Evolutionary conservation across 306 rosid genomes (phyloP).

Genomic region (Sesbania bispinosa): DNA sequence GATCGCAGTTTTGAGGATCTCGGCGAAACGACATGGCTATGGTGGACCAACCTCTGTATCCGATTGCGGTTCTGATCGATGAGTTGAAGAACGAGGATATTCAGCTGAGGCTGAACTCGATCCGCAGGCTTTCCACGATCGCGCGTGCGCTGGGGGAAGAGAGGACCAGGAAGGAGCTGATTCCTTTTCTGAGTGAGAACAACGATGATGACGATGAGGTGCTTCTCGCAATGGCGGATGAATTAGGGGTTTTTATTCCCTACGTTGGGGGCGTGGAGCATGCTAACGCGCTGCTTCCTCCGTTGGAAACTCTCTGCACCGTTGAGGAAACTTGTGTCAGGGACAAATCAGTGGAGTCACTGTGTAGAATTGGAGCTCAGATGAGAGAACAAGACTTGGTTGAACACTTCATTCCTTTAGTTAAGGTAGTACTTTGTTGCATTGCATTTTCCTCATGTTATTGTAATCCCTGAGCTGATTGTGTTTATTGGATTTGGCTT

Average conservation of each 20-base stretch:
- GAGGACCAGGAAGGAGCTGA: conserved; percentile 89
- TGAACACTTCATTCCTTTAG: conserved; percentile 81
- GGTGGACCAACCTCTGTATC: conserved; percentile 89
- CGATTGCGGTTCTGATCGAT: conserved; percentile 91
- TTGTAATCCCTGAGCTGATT: background rate
- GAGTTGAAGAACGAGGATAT: conserved; percentile 95
- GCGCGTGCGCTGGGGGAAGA: conserved; percentile 97
- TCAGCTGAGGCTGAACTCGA: conserved; percentile 89
- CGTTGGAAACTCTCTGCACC: conserved; percentile 81
- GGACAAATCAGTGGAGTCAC: conserved; percentile 91
- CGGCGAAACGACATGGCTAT: conserved; percentile 55
- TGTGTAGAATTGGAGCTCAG: conserved; percentile 89
- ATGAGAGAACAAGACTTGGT: conserved; percentile 89
- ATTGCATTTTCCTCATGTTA: background rate
- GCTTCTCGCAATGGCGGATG: conserved; percentile 97
- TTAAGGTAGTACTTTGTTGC: conserved; percentile 54
- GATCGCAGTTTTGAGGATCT: conserved; percentile 34
- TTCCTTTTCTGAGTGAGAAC: conserved; percentile 90
- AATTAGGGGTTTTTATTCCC: conserved; percentile 85
- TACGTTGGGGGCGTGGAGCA: conserved; percentile 92
- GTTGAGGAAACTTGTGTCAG: conserved; percentile 98
- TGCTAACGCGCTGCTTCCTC: conserved; percentile 80
- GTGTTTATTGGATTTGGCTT: too few species aligned
- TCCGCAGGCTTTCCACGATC: conserved; percentile 90
- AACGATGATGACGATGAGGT: conserved; percentile 96